Evolutionary conservation across 1,284 basidiomycete species (phyloP).

Genomic region (Trichosporon asahii): DNA sequence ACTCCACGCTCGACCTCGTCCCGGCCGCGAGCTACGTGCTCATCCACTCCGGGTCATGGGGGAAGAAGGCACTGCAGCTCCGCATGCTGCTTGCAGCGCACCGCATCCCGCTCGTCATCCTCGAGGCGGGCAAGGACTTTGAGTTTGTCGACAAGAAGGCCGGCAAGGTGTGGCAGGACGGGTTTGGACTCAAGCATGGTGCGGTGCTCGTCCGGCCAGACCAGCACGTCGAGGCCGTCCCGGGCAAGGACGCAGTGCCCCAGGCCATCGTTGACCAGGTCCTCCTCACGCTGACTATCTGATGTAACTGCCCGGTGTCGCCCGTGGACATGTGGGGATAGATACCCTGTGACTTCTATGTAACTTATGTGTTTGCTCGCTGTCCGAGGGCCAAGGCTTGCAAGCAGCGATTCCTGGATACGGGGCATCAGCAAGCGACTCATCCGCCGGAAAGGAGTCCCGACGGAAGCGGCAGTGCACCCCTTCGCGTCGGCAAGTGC

Average conservation of each 20-base stretch:
- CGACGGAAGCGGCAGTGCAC: too few relatives aligned
- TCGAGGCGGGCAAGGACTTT: slow-evolving; percentile 26
- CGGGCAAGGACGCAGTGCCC: background rate
- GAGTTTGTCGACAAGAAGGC: slow-evolving; percentile 24
- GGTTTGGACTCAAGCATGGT: slow-evolving; percentile 21
- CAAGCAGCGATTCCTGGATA: too few relatives aligned
- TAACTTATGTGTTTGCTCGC: background rate
- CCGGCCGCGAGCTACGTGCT: slow-evolving; percentile 18
- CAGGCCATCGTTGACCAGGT: slow-evolving; percentile 8
- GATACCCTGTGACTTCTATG: slow-evolving; percentile 1
- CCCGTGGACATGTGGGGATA: background rate
- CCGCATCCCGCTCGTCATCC: slow-evolving; percentile 9
- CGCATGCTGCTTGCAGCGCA: slow-evolving; percentile 9
- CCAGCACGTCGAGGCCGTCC: slow-evolving; percentile 26
- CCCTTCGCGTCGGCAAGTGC: background rate
- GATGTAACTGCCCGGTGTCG: background rate
- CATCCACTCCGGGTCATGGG: slow-evolving; percentile 22
- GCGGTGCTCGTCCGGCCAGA: slow-evolving; percentile 27
- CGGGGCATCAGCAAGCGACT: too few relatives aligned
- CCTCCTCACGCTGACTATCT: slow-evolving; percentile 4
- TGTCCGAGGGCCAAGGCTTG: background rate
- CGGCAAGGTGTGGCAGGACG: slow-evolving; percentile 23
- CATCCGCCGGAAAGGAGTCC: too few relatives aligned
- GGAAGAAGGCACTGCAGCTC: slow-evolving; percentile 16
- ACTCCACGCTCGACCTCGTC: slow-evolving; percentile 26